Conservation (phyloP, 176 grass and related monocot genomes). For the Dendrocalamus sinicus region DNA sequence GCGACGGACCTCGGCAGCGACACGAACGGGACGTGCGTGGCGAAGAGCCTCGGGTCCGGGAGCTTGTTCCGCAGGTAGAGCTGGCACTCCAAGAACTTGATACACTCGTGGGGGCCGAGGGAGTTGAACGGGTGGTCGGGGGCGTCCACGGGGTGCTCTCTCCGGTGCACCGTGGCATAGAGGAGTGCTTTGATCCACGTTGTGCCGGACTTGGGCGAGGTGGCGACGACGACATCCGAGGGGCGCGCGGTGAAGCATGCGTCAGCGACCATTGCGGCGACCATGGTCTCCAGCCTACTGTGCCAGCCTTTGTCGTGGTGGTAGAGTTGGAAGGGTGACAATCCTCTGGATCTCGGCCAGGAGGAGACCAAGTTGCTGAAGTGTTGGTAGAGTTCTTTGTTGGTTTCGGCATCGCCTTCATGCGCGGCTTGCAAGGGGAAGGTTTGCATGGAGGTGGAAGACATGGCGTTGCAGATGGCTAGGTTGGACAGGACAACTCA, state of each 20-base stretch:
- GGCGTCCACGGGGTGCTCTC: too few relatives aligned
- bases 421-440: neutral
- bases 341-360: neutral
- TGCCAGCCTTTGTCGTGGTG: constrained; percentile 31
- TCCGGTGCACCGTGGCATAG: too few relatives aligned
- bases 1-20: too few relatives aligned
- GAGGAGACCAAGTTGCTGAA: constrained; percentile 21
- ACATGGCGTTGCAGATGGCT: too few relatives aligned
- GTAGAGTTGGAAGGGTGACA: neutral
- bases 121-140: too few relatives aligned
- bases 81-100: too few relatives aligned
- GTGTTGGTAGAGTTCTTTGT: constrained; percentile 34
- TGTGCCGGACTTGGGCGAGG: constrained; percentile 40
- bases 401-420: neutral
- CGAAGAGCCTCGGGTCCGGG: too few relatives aligned
- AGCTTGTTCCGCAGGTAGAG: too few relatives aligned
- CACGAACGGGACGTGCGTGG: too few relatives aligned
- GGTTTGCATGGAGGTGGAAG: too few relatives aligned
- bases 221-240: constrained; percentile 33
- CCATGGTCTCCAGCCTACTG: neutral
- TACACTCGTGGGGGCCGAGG: too few relatives aligned
- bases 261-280: constrained; percentile 12
- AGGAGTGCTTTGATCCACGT: constrained; percentile 11
- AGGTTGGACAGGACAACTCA: too few relatives aligned
- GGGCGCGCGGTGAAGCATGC: constrained; percentile 24